A percentile compares a stretch with the other conserved stretches of the same genome.
Evolutionary conservation across 768 basidiomycete species (phyloP).

Genomic region (Mycena galopus): DNA sequence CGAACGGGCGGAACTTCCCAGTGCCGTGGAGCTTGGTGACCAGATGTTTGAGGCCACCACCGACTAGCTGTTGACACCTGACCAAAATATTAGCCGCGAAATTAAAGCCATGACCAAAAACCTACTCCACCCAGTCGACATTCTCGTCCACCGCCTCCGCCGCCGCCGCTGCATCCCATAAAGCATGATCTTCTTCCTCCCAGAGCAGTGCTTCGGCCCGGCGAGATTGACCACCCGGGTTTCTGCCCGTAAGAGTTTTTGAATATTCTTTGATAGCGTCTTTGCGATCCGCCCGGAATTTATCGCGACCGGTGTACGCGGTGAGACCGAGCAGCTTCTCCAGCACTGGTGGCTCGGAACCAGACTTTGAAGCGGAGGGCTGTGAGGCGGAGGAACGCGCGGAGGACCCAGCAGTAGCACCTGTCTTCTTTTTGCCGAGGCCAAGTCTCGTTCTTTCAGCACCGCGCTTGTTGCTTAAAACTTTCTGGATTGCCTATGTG

Average conservation of each 20-base stretch:
- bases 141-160: neutral
- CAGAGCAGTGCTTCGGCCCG: slow-evolving; percentile 8
- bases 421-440: neutral
- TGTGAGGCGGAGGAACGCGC: too few species aligned
- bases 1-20: slow-evolving; percentile 9
- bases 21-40: neutral
- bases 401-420: neutral
- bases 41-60: slow-evolving; percentile 2
- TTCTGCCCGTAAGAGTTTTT: slow-evolving; percentile 1
- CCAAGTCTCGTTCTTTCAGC: neutral
- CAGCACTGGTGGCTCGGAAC: neutral
- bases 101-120: neutral
- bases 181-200: slow-evolving; percentile 9
- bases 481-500: slow-evolving; percentile 27
- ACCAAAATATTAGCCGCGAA: neutral
- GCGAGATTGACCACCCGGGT: slow-evolving; percentile 18
- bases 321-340: slow-evolving; percentile 4
- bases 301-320: slow-evolving; percentile 19
- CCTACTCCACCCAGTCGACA: slow-evolving; percentile 25
- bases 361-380: neutral
- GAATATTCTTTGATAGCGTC: neutral
- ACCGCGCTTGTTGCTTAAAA: slow-evolving; percentile 27
- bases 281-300: too few species aligned
- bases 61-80: slow-evolving; percentile 12
- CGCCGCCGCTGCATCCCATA: slow-evolving; percentile 5